A percentile compares a stretch with the other conserved stretches of the same genome.
phyloP scores from a whole-genome alignment of 2,329 filamentous ascomycete species.

The Hymenoscyphus scutula region DNA sequence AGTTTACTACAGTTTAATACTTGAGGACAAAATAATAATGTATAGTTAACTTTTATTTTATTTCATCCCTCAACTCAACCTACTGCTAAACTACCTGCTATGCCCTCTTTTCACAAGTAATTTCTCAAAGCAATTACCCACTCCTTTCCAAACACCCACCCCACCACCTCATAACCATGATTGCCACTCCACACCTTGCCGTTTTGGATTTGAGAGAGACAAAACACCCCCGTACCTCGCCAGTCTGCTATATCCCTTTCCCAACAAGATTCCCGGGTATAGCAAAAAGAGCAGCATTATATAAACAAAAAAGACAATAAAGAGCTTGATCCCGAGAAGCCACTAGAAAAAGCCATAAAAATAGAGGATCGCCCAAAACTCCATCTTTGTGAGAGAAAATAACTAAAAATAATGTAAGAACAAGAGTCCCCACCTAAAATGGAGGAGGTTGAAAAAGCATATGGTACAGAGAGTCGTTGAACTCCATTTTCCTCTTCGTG shows the following conservation, averaged over 20 bases:
- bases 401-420: neutral
- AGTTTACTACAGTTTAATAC: too few relatives aligned
- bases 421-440: neutral
- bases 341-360: neutral
- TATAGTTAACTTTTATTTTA: neutral
- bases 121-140: neutral
- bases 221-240: neutral
- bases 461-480: neutral
- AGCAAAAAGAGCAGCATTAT: conserved; percentile 8
- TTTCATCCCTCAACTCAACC: neutral
- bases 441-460: neutral
- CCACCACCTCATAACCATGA: neutral
- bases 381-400: conserved; percentile 4
- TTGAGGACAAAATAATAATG: too few relatives aligned
- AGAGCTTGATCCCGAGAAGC: neutral
- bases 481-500: neutral
- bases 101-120: neutral
- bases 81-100: neutral
- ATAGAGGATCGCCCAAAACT: conserved; percentile 1
- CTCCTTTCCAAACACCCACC: neutral
- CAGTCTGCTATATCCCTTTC: neutral
- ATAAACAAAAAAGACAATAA: conserved; percentile 9
- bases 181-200: neutral
- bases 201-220: neutral
- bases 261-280: conserved; percentile 7